phyloP scores from a whole-genome alignment of 1,284 basidiomycete species.

The Ustilago vetiveriae region DNA sequence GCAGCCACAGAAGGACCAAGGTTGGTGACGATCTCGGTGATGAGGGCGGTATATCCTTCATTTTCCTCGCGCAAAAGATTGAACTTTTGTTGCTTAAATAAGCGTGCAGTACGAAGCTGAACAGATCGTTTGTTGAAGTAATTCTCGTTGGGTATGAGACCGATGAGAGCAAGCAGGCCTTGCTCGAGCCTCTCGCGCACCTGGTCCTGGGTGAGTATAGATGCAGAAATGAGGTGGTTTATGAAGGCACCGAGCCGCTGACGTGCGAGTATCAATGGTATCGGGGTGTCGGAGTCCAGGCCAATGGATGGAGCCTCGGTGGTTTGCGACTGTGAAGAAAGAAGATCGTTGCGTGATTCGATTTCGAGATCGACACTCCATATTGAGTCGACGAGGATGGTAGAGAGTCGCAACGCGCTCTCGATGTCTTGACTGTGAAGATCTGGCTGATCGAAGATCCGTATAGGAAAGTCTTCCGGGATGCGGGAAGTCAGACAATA shows the following conservation, averaged over 20 bases:
- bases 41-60: conserved; percentile 93
- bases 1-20: conserved; percentile 76
- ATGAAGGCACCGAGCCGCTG: conserved; percentile 30
- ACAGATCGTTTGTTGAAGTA: conserved; percentile 56
- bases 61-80: conserved; percentile 96
- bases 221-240: conserved; percentile 21
- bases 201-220: conserved; percentile 13
- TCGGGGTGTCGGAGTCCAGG: conserved; percentile 5
- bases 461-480: conserved; percentile 4
- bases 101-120: conserved; percentile 59
- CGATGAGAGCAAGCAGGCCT: conserved; percentile 44
- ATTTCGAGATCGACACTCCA: conserved; percentile 61
- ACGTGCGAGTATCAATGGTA: conserved; percentile 26
- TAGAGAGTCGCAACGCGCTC: conserved; percentile 22
- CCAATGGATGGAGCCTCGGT: conserved; percentile 4
- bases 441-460: background rate
- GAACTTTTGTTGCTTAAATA: conserved; percentile 97
- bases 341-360: conserved; percentile 51
- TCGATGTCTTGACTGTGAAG: background rate
- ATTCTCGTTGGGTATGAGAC: conserved; percentile 50
- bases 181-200: conserved; percentile 47
- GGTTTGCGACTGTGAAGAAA: background rate
- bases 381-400: conserved; percentile 56
- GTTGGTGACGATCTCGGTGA: conserved; percentile 81
- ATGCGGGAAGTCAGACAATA: conserved; percentile 13